Evolutionary conservation across 2,329 filamentous ascomycete species (phyloP).

Genomic region (Penicillium psychrosexuale): DNA sequence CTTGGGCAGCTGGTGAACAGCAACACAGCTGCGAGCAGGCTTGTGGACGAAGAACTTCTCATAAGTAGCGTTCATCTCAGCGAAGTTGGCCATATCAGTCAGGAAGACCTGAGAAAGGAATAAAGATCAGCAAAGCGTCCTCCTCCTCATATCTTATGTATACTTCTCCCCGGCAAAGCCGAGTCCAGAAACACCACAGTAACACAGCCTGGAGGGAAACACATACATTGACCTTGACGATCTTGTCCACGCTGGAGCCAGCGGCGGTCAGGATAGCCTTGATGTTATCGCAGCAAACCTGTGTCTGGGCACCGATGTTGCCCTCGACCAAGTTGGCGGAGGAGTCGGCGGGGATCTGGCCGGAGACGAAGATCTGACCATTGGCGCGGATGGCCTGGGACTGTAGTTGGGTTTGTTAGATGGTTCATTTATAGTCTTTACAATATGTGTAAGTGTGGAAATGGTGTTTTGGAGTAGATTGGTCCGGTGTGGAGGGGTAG

Average conservation of each 20-base stretch:
- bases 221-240: constrained; percentile 76
- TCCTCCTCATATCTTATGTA: not conserved
- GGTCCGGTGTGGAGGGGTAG: constrained; percentile 3
- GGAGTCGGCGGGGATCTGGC: constrained; percentile 71
- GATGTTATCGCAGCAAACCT: constrained; percentile 73
- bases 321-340: constrained; percentile 60
- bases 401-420: constrained; percentile 24
- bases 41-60: constrained; percentile 66
- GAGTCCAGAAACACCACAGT: not conserved
- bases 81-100: constrained; percentile 86
- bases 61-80: constrained; percentile 72
- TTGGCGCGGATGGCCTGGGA: constrained; percentile 65
- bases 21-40: constrained; percentile 62
- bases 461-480: not conserved
- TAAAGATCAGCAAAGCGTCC: not conserved
- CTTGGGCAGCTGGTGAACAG: constrained; percentile 62
- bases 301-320: constrained; percentile 66
- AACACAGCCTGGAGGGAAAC: not conserved
- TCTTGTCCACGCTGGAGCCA: constrained; percentile 70
- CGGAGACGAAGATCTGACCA: constrained; percentile 67
- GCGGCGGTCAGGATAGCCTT: constrained; percentile 78
- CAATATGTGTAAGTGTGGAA: not conserved
- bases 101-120: constrained; percentile 65
- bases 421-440: not conserved
- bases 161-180: not conserved